Percentiles rank a stretch among this genome's conserved stretches.
Evolutionary conservation across 164 flowering plant species (phyloP).

Genomic region (Tinospora cordifolia): DNA sequence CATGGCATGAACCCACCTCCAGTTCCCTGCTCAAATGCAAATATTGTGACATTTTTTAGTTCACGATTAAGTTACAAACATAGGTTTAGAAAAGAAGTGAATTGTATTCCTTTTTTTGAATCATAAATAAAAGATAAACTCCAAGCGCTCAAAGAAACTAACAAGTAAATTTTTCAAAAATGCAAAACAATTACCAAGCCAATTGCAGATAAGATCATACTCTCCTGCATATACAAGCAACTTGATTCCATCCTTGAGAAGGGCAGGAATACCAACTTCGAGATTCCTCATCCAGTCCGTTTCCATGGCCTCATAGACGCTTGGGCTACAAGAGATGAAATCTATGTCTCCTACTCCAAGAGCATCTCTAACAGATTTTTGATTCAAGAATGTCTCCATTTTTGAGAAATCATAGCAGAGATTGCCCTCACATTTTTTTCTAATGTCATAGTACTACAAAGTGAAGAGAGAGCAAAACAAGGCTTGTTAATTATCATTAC

Average conservation of each 20-base stretch:
- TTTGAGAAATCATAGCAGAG: conserved; percentile 79
- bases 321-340: conserved; percentile 61
- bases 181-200: conserved; percentile 52
- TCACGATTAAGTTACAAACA: too few species aligned
- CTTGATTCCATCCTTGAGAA: too few species aligned
- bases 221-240: conserved; percentile 11
- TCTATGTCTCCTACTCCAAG: conserved; percentile 69
- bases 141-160: background rate
- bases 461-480: background rate
- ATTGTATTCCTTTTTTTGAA: too few species aligned
- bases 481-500: too few species aligned
- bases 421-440: conserved; percentile 56
- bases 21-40: conserved; percentile 39
- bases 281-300: conserved; percentile 55
- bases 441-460: conserved; percentile 71
- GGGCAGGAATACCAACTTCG: too few species aligned
- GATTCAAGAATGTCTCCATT: conserved; percentile 51
- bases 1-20: conserved; percentile 82
- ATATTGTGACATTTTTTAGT: too few species aligned
- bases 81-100: too few species aligned
- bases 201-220: conserved; percentile 80
- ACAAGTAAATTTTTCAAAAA: background rate
- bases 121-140: too few species aligned
- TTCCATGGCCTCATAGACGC: conserved; percentile 50
- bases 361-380: conserved; percentile 43